phyloP scores from a whole-genome alignment of 202 grass and related monocot species.

The Digitaria exilis region DNA sequence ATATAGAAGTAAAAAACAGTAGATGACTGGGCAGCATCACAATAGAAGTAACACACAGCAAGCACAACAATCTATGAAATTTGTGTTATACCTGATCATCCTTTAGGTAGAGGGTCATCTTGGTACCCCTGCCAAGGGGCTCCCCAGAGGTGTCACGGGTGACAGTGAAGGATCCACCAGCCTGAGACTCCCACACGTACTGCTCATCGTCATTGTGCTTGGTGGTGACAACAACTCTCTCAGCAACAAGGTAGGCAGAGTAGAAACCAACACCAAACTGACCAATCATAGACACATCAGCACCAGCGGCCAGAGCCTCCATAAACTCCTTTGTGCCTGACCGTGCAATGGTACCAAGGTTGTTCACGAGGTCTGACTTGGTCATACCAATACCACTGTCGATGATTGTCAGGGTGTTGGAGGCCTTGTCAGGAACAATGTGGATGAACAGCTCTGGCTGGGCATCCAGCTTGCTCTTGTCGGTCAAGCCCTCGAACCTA shows the following conservation, averaged over 20 bases:
- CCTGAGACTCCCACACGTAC: slow-evolving; percentile 97
- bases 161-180: slow-evolving; percentile 90
- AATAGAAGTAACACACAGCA: not conserved
- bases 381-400: slow-evolving; percentile 96
- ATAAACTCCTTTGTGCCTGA: slow-evolving; percentile 96
- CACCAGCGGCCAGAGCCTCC: slow-evolving; percentile 90
- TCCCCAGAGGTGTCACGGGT: slow-evolving; percentile 86
- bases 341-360: slow-evolving; percentile 94
- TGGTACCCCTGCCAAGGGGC: slow-evolving; percentile 87
- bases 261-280: slow-evolving; percentile 98
- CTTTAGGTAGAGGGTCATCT: slow-evolving; percentile 92
- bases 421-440: slow-evolving; percentile 90
- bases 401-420: slow-evolving; percentile 65
- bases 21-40: too few relatives aligned
- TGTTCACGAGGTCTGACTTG: slow-evolving; percentile 95
- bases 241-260: slow-evolving; percentile 89
- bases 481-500: slow-evolving; percentile 90
- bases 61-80: not conserved
- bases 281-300: slow-evolving; percentile 96
- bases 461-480: slow-evolving; percentile 97
- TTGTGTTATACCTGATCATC: slow-evolving; percentile 79
- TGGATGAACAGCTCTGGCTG: slow-evolving; percentile 98
- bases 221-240: slow-evolving; percentile 74
- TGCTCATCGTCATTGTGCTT: slow-evolving; percentile 98
- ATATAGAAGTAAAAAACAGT: too few relatives aligned